Base-by-base conservation (phyloP, 73 alveolate genomes). In the Paramecium biaurelia region DNA sequence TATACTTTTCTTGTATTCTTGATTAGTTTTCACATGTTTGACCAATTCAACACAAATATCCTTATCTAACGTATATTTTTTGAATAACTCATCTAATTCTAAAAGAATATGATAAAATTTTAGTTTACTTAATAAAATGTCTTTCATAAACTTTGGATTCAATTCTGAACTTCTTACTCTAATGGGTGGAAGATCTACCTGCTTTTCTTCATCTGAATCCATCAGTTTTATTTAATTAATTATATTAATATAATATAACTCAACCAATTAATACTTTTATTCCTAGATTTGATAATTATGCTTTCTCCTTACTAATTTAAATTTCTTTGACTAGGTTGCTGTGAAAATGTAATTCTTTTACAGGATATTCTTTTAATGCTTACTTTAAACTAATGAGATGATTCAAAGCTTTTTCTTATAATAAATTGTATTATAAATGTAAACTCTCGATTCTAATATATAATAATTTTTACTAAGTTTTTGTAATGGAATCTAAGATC, bases 31-130 rank as follows among this genome's bases (percentile, higher is more conserved):
- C 21, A 89, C 43, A 41, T 4, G 76, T 47, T 70, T 89, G n/a
- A 89, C 85, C 43, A 89, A 89, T 70, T 70, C 87, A 5, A 89
- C 85, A 89, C 92, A 76, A 43, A 89, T 20, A 89, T 89, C 94
- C 38, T 89, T 89, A 24, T 89, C 94, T 42, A 89, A 34, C 14
- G 89, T 53, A 89, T 89, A 58, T 70, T 89, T 82, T 49, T 89
- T 38, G 32, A 70, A 41, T 53, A 89, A 42, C 7, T 15, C 26
- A n/a, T 89, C 90, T 37, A 82, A 76, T 24, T 47, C 94, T 89
- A 42, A 67, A 9, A 45, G 8, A 26, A 10, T 38, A 41, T 21
- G 7, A 26, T 58, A 53, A 18, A 53, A 4, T 12, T 0, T 15
- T 20, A 2, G 1, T 41, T 38, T 89, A 89, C 94, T 70, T 89